These are phyloP conservation scores for Sporothrix luriei DNA, from an alignment of 2,329 filamentous ascomycete genomes.

Conservation along the genomic window DNA sequence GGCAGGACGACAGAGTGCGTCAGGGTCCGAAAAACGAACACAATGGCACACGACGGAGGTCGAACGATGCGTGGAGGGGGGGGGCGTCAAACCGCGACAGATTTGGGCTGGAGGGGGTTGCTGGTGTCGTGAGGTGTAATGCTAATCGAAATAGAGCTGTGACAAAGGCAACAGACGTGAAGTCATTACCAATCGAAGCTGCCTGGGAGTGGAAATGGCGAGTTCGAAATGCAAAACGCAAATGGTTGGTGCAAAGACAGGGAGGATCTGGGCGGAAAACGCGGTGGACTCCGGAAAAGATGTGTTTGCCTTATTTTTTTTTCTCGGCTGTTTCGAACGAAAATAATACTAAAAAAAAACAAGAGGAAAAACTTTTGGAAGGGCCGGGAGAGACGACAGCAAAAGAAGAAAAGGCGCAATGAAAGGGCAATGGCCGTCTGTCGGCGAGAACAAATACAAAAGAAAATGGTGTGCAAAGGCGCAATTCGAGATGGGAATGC, in stretches of 20 bases:
- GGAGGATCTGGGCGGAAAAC: constrained; percentile 19
- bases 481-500: constrained; percentile 12
- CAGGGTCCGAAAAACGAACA: constrained; percentile 12
- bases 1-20: constrained; percentile 5
- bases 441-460: constrained; percentile 9
- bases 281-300: constrained; percentile 24
- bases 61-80: constrained; percentile 16
- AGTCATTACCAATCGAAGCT: constrained; percentile 11
- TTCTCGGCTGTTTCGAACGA: constrained; percentile 30
- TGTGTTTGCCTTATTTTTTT: constrained; percentile 22
- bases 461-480: background rate
- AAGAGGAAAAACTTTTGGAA: constrained; percentile 20
- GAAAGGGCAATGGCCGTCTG: background rate
- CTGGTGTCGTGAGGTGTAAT: background rate
- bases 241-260: constrained; percentile 9
- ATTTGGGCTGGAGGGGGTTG: background rate
- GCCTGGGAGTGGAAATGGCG: constrained; percentile 3
- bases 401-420: constrained; percentile 10
- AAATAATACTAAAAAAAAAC: constrained; percentile 20
- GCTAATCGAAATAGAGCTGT: constrained; percentile 17
- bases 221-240: constrained; percentile 16
- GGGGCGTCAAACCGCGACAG: background rate
- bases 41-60: constrained; percentile 21
- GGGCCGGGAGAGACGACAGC: background rate
- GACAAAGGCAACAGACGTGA: constrained; percentile 12